Evolutionary conservation across 148 eudicot genomes (phyloP).

Genomic region (Rhododendron molle): DNA sequence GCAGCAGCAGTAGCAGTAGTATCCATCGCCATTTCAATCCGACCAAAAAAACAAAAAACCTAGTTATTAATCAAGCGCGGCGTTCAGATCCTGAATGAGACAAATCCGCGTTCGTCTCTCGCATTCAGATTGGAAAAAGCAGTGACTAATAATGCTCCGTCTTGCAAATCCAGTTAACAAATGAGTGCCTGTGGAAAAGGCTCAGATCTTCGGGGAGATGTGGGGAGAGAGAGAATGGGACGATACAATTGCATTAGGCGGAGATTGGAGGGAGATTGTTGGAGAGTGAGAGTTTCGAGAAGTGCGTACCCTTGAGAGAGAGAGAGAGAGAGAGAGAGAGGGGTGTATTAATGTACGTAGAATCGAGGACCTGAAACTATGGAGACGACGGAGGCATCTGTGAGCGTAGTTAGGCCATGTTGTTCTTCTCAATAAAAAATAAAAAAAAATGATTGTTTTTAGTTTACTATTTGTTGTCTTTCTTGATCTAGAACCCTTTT

Average conservation of each 20-base stretch:
- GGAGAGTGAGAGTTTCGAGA: not conserved
- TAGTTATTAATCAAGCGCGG: slow-evolving; percentile 14
- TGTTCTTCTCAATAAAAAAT: not conserved
- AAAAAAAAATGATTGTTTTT: not conserved
- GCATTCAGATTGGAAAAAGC: not conserved
- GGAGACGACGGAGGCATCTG: not conserved
- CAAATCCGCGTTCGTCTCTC: not conserved
- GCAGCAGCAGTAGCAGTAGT: not conserved
- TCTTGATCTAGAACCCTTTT: not conserved
- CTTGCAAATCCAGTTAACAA: not conserved
- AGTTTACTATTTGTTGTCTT: no score
- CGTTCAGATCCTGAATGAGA: slow-evolving; percentile 18
- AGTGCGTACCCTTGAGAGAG: not conserved
- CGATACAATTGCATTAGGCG: not conserved
- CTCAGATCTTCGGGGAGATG: slow-evolving; percentile 16
- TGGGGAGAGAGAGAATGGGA: not conserved
- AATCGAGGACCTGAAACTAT: not conserved
- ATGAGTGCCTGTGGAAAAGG: not conserved
- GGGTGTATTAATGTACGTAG: not conserved
- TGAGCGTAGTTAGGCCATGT: not conserved
- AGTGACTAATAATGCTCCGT: not conserved
- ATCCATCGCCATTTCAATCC: slow-evolving; percentile 31
- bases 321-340: not conserved
- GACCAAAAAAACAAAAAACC: not conserved
- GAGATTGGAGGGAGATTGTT: not conserved